Base-by-base conservation (phyloP, 805 yeast genomes). In the Cyberlindnera bimundalis region DNA sequence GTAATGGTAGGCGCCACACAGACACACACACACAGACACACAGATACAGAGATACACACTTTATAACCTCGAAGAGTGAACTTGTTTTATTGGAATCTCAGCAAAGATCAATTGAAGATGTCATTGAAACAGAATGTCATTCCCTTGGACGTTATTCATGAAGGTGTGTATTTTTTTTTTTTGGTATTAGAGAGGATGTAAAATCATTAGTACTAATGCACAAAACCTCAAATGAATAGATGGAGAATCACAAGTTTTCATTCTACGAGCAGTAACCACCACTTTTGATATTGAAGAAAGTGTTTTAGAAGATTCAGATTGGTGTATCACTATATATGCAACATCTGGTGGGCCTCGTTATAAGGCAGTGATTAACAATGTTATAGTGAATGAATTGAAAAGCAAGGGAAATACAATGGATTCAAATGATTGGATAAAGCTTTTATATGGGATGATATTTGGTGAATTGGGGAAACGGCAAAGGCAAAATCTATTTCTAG, bases 401-500 rank as follows among this genome's bases (percentile, higher is more conserved):
- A 46, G 40, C 13, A 15, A 16, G 2, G 30, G 39, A 10, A 46
- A 47, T 21, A 35, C 17, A 4, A 36, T 40, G 39, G 10, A 17
- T 13, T 30, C 20, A 2, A 14, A 28, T 6, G 47, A 48, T 1
- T 50, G 55, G 55, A 28, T 29, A 5, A 28, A 18, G 7, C 29
- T 51, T 14, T 35, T 48, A 2, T 47, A 35, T 29, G 26, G 39
- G 12, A 4, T 43, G 4, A 25, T 49, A 9, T 51, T 51, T 29
- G 27, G 40, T 9, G 37, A 42, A 13, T 8, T 43, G 27, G 25
- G 33, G 23, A 7, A 7, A 1, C 18, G 20, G 14, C 32, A 43
- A 21, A 26, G 39, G 8, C 9, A 21, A 11, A 25, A 16, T 12
- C 16, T 24, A 2, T n/a, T 19, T 4, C 12, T 42, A 2, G 11